A percentile compares a stretch with the other conserved stretches of the same genome.
Evolutionary conservation across 2,329 filamentous ascomycete genomes (phyloP).

Genomic region (Colletotrichum simmondsii): DNA sequence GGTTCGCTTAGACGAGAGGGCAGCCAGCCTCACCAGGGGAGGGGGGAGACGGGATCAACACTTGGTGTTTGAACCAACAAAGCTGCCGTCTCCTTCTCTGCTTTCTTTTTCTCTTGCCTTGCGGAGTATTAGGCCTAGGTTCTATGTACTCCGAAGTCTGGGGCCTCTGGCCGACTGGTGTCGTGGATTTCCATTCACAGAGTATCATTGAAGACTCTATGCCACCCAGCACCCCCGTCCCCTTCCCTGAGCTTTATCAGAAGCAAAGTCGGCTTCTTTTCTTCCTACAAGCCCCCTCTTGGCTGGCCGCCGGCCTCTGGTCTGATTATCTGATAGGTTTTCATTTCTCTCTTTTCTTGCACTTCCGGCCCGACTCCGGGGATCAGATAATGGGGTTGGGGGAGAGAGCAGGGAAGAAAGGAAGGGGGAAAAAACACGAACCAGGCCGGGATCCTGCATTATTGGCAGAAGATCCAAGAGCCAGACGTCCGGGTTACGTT

Average conservation of each 20-base stretch:
- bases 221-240: background rate
- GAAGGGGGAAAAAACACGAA: background rate
- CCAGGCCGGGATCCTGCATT: background rate
- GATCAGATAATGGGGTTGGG: background rate
- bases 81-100: background rate
- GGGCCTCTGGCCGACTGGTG: background rate
- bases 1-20: background rate
- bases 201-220: conserved; percentile 3
- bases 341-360: background rate
- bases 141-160: no score
- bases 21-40: background rate
- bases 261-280: background rate
- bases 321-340: background rate
- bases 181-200: conserved; percentile 16
- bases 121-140: no score
- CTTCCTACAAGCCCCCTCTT: background rate
- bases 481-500: conserved; percentile 23
- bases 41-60: background rate
- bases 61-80: conserved; percentile 1
- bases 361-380: background rate
- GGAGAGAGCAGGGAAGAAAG: background rate
- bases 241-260: conserved; percentile 1
- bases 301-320: no score
- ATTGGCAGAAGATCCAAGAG: conserved; percentile 11
- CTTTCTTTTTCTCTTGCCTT: background rate